A percentile compares a stretch with the other conserved stretches of the same genome.
Evolutionary conservation across 768 basidiomycete species (phyloP).

Genomic region (Naganishia friedmannii): DNA sequence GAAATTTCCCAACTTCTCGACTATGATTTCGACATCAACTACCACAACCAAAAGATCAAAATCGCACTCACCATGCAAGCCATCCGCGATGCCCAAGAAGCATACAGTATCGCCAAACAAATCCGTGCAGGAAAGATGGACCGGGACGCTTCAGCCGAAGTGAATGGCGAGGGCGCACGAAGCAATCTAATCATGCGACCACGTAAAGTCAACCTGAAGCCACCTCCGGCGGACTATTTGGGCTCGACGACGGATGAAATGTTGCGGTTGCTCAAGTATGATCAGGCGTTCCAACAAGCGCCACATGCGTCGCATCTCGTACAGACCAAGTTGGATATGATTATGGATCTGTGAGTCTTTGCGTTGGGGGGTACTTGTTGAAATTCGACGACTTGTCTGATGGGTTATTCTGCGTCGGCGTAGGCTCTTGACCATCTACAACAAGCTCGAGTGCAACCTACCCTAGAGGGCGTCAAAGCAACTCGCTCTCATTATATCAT

Average conservation of each 20-base stretch:
- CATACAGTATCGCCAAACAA: constrained; percentile 23
- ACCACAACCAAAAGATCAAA: constrained; percentile 27
- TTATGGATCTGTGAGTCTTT: constrained; percentile 49
- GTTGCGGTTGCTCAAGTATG: constrained; percentile 37
- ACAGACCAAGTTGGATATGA: constrained; percentile 42
- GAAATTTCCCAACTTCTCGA: not conserved
- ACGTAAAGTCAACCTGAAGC: constrained; percentile 8
- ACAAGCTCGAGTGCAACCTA: constrained; percentile 22
- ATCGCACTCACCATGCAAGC: constrained; percentile 30
- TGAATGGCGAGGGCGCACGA: not conserved
- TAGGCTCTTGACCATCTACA: constrained; percentile 27
- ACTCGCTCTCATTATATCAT: too few species aligned
- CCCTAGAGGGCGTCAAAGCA: not conserved
- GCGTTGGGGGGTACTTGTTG: not conserved
- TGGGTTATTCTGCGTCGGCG: not conserved
- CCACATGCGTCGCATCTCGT: constrained; percentile 44
- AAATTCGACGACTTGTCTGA: too few species aligned
- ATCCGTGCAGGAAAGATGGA: constrained; percentile 20
- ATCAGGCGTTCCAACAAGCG: constrained; percentile 36
- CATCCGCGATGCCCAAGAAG: constrained; percentile 26
- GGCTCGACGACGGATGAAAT: constrained; percentile 40
- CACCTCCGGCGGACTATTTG: constrained; percentile 37
- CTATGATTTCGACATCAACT: constrained; percentile 29
- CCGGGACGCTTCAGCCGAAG: constrained; percentile 7
- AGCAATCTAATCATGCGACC: constrained; percentile 20